A percentile compares a stretch with the other conserved stretches of the same genome.
Evolutionary conservation across 2,329 filamentous ascomycete species (phyloP).

Genomic region (Phaeosphaeriaceae sp.): DNA sequence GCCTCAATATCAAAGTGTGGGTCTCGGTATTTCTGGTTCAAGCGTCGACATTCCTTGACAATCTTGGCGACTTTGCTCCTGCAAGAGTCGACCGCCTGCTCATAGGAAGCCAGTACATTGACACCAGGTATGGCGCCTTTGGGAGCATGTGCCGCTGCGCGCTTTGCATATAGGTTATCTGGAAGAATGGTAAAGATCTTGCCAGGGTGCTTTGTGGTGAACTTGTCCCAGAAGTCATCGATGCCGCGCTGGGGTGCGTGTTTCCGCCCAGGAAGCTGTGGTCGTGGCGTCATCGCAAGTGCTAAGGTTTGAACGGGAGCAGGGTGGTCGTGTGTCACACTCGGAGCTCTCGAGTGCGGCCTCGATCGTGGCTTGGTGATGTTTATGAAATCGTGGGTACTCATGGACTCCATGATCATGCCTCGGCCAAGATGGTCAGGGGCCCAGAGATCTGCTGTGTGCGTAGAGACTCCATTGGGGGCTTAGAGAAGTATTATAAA

Average conservation of each 20-base stretch:
- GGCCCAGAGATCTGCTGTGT: slow-evolving; percentile 19
- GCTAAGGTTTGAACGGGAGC: slow-evolving; percentile 8
- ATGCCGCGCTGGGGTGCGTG: slow-evolving; percentile 71
- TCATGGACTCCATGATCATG: slow-evolving; percentile 47
- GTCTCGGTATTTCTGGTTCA: slow-evolving; percentile 87
- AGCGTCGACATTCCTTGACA: slow-evolving; percentile 70
- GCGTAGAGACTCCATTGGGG: slow-evolving; percentile 38
- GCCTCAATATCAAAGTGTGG: slow-evolving; percentile 86
- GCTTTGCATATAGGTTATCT: slow-evolving; percentile 70
- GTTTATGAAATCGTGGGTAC: slow-evolving; percentile 48
- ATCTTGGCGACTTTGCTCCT: slow-evolving; percentile 67
- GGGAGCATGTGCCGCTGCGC: slow-evolving; percentile 64
- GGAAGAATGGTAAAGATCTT: slow-evolving; percentile 77
- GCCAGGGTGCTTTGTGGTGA: slow-evolving; percentile 73
- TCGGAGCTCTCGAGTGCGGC: slow-evolving; percentile 46
- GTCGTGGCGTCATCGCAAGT: slow-evolving; percentile 14
- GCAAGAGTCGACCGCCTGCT: slow-evolving; percentile 75
- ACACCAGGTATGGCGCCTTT: slow-evolving; percentile 66
- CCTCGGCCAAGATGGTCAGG: slow-evolving; percentile 21
- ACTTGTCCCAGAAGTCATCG: slow-evolving; percentile 76
- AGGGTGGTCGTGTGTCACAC: slow-evolving; percentile 41
- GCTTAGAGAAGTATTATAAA: slow-evolving; percentile 35
- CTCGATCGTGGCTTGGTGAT: slow-evolving; percentile 45
- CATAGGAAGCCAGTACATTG: slow-evolving; percentile 72
- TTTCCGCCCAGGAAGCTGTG: slow-evolving; percentile 50